Evolutionary conservation across 1,284 basidiomycete species (phyloP).

Genomic region (Heterobasidion irregulare): DNA sequence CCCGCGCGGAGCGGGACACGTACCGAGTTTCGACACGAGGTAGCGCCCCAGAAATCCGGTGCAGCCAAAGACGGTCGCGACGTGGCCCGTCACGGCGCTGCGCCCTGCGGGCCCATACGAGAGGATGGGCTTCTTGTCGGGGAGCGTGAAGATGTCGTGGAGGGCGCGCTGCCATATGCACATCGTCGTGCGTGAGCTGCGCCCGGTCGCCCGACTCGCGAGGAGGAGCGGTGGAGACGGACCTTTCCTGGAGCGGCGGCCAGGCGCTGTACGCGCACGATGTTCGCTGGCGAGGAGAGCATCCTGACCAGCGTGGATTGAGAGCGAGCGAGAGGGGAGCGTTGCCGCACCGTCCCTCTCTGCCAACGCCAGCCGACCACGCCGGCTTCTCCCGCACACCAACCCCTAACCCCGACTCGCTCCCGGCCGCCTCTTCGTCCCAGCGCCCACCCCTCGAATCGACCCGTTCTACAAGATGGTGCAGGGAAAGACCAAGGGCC

Average conservation of each 20-base stretch:
- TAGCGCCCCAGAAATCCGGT: slow-evolving; percentile 96
- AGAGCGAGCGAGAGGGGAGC: neutral
- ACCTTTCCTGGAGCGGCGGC: slow-evolving; percentile 7
- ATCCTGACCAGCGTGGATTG: slow-evolving; percentile 18
- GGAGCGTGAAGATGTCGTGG: slow-evolving; percentile 60
- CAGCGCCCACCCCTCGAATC: neutral
- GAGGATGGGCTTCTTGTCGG: slow-evolving; percentile 58
- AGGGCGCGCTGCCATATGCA: slow-evolving; percentile 48
- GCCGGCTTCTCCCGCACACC: neutral
- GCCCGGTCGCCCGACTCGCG: neutral
- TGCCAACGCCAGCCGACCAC: neutral
- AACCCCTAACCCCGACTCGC: slow-evolving; percentile 1
- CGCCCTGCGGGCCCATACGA: slow-evolving; percentile 77
- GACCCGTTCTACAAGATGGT: slow-evolving; percentile 24
- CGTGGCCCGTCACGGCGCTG: slow-evolving; percentile 82
- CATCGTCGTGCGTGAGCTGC: neutral
- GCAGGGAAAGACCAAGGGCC: slow-evolving; percentile 63
- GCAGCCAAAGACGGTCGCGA: slow-evolving; percentile 94
- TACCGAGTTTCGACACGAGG: slow-evolving; percentile 86
- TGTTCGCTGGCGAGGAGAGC: slow-evolving; percentile 31
- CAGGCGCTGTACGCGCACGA: slow-evolving; percentile 43
- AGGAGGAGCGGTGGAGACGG: neutral
- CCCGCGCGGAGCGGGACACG: slow-evolving; percentile 14
- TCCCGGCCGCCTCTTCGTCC: neutral
- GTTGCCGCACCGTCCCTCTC: neutral